These are phyloP conservation scores for Cryptosporidium ryanae DNA, from an alignment of 169 alveolate species.

Conservation along the genomic window DNA sequence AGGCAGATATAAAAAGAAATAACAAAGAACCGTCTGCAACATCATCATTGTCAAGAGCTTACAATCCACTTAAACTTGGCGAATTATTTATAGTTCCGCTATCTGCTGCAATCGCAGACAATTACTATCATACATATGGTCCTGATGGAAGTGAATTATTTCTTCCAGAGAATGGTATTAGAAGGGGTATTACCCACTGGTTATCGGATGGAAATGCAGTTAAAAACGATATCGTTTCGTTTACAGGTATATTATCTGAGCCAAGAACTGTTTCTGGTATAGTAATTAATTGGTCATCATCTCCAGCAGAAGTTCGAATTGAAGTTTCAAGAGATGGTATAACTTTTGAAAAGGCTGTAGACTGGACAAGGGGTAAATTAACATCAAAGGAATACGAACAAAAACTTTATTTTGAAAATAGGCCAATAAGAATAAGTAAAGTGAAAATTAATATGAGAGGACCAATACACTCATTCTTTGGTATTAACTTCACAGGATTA, in stretches of 20 bases:
- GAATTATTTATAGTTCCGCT: slow-evolving; percentile 69
- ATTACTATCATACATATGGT: slow-evolving; percentile 58
- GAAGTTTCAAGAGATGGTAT: slow-evolving; percentile 65
- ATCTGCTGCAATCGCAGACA: slow-evolving; percentile 58
- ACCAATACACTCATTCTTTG: slow-evolving; percentile 38
- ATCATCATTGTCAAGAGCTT: slow-evolving; percentile 57
- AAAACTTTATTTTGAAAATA: slow-evolving; percentile 53
- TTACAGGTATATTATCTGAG: slow-evolving; percentile 63
- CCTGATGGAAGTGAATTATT: slow-evolving; percentile 59
- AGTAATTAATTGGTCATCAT: slow-evolving; percentile 73
- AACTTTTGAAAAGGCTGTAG: slow-evolving; percentile 66
- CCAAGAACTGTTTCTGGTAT: slow-evolving; percentile 73
- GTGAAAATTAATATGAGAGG: slow-evolving; percentile 63
- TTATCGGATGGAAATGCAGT: slow-evolving; percentile 70
- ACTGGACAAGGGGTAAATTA: slow-evolving; percentile 54
- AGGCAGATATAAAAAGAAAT: slow-evolving; percentile 9
- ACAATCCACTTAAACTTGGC: slow-evolving; percentile 64
- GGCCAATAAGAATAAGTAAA: slow-evolving; percentile 43
- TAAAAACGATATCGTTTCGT: slow-evolving; percentile 55
- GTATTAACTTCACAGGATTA: slow-evolving; percentile 66
- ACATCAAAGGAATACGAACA: slow-evolving; percentile 67
- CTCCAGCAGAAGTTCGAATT: slow-evolving; percentile 74
- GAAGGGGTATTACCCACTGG: slow-evolving; percentile 73
- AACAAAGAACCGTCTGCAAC: slow-evolving; percentile 38
- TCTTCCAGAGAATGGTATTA: slow-evolving; percentile 71